Conservation (phyloP, 352 stramenopile species). For the Elongisporangium prolatum region DNA sequence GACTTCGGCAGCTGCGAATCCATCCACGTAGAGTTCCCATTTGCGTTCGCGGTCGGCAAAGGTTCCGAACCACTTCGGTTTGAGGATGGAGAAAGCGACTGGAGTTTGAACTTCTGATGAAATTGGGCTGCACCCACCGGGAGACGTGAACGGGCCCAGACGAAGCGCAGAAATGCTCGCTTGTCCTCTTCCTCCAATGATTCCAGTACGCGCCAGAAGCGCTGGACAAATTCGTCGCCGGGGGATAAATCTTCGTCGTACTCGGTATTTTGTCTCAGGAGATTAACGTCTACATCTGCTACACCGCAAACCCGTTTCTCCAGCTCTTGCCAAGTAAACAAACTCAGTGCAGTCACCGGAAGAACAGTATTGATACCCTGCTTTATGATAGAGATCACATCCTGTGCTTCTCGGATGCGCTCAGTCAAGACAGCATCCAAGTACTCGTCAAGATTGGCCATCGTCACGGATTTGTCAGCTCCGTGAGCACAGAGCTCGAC, state of each 20-base stretch:
- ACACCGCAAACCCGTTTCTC: slow-evolving; percentile 70
- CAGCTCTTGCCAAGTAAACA: slow-evolving; percentile 68
- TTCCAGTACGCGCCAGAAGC: slow-evolving; percentile 75
- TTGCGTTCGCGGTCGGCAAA: not conserved
- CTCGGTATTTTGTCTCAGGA: slow-evolving; percentile 75
- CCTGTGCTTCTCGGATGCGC: slow-evolving; percentile 31
- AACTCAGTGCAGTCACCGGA: slow-evolving; percentile 42
- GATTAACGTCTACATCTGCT: slow-evolving; percentile 62
- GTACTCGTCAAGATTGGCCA: slow-evolving; percentile 48
- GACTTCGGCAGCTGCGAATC: slow-evolving; percentile 77
- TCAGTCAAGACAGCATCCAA: slow-evolving; percentile 33
- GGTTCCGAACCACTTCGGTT: not conserved
- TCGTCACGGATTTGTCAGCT: slow-evolving; percentile 27
- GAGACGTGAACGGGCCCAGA: slow-evolving; percentile 73
- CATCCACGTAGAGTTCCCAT: slow-evolving; percentile 14
- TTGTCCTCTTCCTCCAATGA: slow-evolving; percentile 60
- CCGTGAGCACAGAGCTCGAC: slow-evolving; percentile 42
- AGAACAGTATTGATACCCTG: slow-evolving; percentile 75
- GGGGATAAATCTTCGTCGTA: slow-evolving; percentile 75
- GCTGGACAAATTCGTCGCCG: slow-evolving; percentile 62
- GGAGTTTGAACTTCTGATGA: slow-evolving; percentile 86
- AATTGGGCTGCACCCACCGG: slow-evolving; percentile 60
- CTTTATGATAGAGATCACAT: slow-evolving; percentile 67
- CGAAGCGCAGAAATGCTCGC: slow-evolving; percentile 74
- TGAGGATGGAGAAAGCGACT: slow-evolving; percentile 34